Percentiles rank a stretch among this genome's conserved stretches.
phyloP scores from a whole-genome alignment of 2,329 filamentous ascomycete genomes.

The Thelonectria rubi region DNA sequence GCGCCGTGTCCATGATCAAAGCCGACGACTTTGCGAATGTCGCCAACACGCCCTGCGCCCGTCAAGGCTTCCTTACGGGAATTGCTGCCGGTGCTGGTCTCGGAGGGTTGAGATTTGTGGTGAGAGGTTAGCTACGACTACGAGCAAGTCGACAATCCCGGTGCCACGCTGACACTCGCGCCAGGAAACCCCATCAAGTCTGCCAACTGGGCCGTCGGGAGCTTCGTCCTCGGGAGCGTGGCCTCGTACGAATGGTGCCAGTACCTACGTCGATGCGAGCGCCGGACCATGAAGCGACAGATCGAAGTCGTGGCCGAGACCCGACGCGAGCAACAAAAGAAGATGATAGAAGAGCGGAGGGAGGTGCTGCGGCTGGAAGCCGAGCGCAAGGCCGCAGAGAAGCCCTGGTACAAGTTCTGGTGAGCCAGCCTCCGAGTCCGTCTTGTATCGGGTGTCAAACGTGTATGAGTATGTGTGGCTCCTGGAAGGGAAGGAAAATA shows the following conservation, averaged over 20 bases:
- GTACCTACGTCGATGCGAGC: constrained; percentile 76
- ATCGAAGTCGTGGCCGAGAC: constrained; percentile 71
- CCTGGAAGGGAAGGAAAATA: constrained; percentile 20
- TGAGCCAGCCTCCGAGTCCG: constrained; percentile 40
- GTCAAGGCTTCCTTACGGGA: constrained; percentile 83
- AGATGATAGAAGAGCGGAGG: constrained; percentile 54
- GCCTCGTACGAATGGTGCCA: constrained; percentile 87
- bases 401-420: constrained; percentile 67
- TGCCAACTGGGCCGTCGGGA: constrained; percentile 86
- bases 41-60: constrained; percentile 83
- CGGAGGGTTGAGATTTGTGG: constrained; percentile 77
- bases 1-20: constrained; percentile 74
- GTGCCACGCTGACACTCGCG: constrained; percentile 22
- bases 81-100: constrained; percentile 81
- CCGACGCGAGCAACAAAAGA: constrained; percentile 58
- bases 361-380: constrained; percentile 45
- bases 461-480: constrained; percentile 38
- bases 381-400: constrained; percentile 49
- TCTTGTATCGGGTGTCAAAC: constrained; percentile 19
- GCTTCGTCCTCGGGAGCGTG: constrained; percentile 75
- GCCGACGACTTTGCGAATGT: constrained; percentile 75
- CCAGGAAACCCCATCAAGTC: constrained; percentile 57
- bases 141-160: neutral
- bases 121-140: constrained; percentile 69
- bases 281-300: constrained; percentile 83